Evolutionary conservation across 176 grass and related monocot species (phyloP), one percentile per base, ranked within the genome.

Genomic region (Juncus effusus): DNA sequence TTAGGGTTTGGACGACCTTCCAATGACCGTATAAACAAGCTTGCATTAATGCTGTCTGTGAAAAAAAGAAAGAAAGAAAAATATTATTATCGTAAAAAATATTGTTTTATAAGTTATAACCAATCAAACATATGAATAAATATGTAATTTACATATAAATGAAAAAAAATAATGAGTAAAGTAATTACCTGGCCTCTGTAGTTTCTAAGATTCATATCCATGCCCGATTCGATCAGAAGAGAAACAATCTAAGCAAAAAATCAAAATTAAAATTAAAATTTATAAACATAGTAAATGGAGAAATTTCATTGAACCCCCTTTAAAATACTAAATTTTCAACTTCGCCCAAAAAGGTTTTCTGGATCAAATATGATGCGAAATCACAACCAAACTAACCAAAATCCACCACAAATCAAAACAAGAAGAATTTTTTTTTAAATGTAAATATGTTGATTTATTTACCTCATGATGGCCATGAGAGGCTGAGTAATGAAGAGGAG

Each of bases 1-100:
- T 81, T 70, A 99, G 81, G 77, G 78, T 84, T 80, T 93, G 95
- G 61, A 93, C 95, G 89, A 99, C 95, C 78, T 94, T 92, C 95
- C 95, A 99, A 52, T 83, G 95, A 63, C 86, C 89, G 56, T 85
- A 81, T 72, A 99, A 63, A 87, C 86, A 99, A 82, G 95, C 89
- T 87, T 90, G 85, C 95, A 99, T 99, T 54, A 94, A 76, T 80
- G 95, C 80, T 73, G 95, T 94, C 95, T 99, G 89, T 52, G 4
- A 67, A 54, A 19, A 53, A 15, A 84, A 14, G 37, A 79, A 42
- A 36, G 52, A 64, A 39, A 78, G 10, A 3, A 54, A 67, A 2
- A 67, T 28, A 65, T 49, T 2, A 53, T n/a, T 41, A 39, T 12
- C 15, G 28, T 53, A 16, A 70, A 70, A 9, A 16, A 42, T 37